Conservation (phyloP, 202 grass and related monocot species). For the Zizania palustris region DNA sequence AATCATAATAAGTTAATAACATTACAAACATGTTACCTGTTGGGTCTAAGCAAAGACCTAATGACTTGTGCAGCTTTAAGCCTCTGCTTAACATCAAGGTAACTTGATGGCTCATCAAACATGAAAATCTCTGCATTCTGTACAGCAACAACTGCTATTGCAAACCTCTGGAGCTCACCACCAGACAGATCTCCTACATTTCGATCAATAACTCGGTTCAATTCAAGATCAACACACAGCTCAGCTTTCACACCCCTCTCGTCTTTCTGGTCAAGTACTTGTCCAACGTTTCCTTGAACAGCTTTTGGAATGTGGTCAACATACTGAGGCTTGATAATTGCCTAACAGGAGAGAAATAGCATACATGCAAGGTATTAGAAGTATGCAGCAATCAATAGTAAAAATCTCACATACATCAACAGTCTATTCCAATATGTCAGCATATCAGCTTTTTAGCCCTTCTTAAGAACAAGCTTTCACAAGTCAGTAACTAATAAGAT, state of each 20-base stretch:
- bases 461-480: too few relatives aligned
- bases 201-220: slow-evolving; percentile 95
- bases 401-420: neutral
- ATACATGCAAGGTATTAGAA: slow-evolving; percentile 21
- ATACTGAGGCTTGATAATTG: slow-evolving; percentile 97
- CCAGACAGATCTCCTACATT: slow-evolving; percentile 93
- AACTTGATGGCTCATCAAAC: slow-evolving; percentile 94
- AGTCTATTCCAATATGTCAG: neutral
- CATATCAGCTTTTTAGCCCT: too few relatives aligned
- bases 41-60: slow-evolving; percentile 76
- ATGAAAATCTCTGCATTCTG: slow-evolving; percentile 95
- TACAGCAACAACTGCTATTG: slow-evolving; percentile 91
- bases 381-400: slow-evolving; percentile 25
- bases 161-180: slow-evolving; percentile 91
- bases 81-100: slow-evolving; percentile 95
- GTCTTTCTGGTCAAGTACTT: slow-evolving; percentile 96
- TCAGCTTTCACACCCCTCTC: slow-evolving; percentile 84
- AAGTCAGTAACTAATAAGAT: too few relatives aligned
- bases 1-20: neutral
- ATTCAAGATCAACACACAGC: slow-evolving; percentile 85
- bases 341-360: slow-evolving; percentile 44
- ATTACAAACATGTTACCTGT: slow-evolving; percentile 58
- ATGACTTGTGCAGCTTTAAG: slow-evolving; percentile 90
- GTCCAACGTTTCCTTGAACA: slow-evolving; percentile 94
- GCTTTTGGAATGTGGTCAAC: slow-evolving; percentile 97